A percentile compares a stretch with the other conserved stretches of the same genome.
phyloP scores from a whole-genome alignment of 805 yeast species.

The Zygosaccharomyces rouxii region DNA sequence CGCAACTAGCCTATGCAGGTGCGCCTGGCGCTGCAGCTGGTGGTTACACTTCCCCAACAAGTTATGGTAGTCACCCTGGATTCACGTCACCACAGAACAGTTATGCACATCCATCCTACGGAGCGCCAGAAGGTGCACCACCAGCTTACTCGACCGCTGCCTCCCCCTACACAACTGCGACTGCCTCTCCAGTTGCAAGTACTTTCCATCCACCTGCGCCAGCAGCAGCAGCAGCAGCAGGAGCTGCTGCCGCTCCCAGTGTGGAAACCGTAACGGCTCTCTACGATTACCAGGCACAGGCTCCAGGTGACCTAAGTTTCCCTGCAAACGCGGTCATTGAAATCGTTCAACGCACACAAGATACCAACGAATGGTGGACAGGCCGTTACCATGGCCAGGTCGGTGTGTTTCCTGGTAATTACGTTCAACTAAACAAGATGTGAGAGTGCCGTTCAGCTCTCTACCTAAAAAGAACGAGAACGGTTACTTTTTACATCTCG shows the following conservation, averaged over 20 bases:
- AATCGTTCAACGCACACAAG: slow-evolving; percentile 74
- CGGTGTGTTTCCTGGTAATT: slow-evolving; percentile 95
- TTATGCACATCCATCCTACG: slow-evolving; percentile 3
- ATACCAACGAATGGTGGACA: slow-evolving; percentile 97
- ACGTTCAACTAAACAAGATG: slow-evolving; percentile 66
- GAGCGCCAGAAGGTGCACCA: slow-evolving; percentile 10
- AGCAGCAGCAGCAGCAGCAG: slow-evolving; percentile 37
- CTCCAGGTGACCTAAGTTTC: slow-evolving; percentile 85
- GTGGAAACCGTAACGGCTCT: slow-evolving; percentile 77
- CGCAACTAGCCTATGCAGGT: slow-evolving; percentile 25
- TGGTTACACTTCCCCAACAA: slow-evolving; percentile 15
- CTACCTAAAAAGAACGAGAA: neutral
- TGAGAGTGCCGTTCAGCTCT: neutral
- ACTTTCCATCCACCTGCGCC: slow-evolving; percentile 33
- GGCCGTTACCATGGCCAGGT: slow-evolving; percentile 78
- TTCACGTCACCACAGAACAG: neutral
- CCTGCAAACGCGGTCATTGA: slow-evolving; percentile 85
- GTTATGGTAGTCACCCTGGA: slow-evolving; percentile 19
- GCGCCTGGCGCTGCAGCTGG: slow-evolving; percentile 14
- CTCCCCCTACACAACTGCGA: slow-evolving; percentile 7
- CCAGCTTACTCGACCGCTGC: slow-evolving; percentile 14
- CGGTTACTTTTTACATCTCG: neutral
- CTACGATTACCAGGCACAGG: slow-evolving; percentile 89
- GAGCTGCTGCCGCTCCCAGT: slow-evolving; percentile 38
- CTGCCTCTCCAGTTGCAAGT: slow-evolving; percentile 23